phyloP scores from a whole-genome alignment of 139 green algal genomes.

The Diplosphaera chodatii region DNA sequence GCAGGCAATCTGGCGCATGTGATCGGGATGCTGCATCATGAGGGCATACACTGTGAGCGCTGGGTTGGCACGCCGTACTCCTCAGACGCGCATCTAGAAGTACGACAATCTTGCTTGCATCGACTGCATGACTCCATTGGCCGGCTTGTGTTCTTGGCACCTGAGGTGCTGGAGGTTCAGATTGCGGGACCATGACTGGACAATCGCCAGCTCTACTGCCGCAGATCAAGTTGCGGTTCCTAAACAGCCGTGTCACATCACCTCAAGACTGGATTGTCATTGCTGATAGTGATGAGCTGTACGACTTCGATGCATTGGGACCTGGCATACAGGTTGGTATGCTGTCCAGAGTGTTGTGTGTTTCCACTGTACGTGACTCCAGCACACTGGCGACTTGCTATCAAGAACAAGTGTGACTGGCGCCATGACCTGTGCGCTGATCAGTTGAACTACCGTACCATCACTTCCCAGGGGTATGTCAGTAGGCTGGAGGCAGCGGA shows the following conservation, averaged over 20 bases:
- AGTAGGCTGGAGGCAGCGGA: not conserved
- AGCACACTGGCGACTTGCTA: too few species aligned
- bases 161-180: too few species aligned
- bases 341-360: too few species aligned
- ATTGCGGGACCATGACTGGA: too few species aligned
- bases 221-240: constrained; percentile 8
- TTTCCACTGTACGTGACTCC: too few species aligned
- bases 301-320: not conserved
- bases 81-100: constrained; percentile 10
- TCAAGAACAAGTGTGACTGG: too few species aligned
- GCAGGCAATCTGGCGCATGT: not conserved
- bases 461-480: not conserved
- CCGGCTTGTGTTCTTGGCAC: too few species aligned
- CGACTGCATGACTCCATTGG: too few species aligned
- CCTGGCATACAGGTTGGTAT: not conserved
- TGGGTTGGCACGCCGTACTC: constrained; percentile 3
- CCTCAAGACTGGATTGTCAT: constrained; percentile 9
- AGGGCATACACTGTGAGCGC: not conserved
- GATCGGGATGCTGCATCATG: not conserved
- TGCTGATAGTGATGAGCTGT: constrained; percentile 13
- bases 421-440: too few species aligned
- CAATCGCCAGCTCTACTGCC: too few species aligned
- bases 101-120: not conserved
- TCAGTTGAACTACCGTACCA: not conserved
- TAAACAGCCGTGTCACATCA: not conserved